Base-by-base conservation (phyloP, 805 yeast genomes). In the Hanseniaspora meyeri region DNA sequence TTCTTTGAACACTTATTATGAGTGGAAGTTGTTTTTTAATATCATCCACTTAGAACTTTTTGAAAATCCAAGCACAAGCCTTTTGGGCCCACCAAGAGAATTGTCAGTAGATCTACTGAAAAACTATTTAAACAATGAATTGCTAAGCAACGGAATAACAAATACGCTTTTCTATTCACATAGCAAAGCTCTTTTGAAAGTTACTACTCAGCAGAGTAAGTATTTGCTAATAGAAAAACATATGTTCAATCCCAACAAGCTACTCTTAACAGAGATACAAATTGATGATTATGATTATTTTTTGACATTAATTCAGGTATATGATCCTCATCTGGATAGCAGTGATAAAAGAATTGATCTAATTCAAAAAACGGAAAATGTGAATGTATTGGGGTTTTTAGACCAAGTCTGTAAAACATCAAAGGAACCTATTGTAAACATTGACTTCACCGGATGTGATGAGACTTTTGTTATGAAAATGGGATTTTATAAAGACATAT, bases 301-400 rank as follows among this genome's bases (percentile, higher is more conserved):
- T 19, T 40, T 40, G 24, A 19, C 43, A n/a, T 9, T 46, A 3
- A 9, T 46, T 20, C 8, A 17, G 10, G 16, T 46, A 4, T 34
- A 16, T 17, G 39, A 17, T 32, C 5, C 16, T 9, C 2, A 46
- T 31, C 17, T 19, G 14, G 39, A 32, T 2, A 11, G 14, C 16
- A 17, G 3, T 5, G 17, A 7, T 27, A 38, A 32, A 46, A 31
- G 3, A 16, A 46, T 20, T 17, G 27, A 11, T 14, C 0, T 32
- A 1, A 46, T 17, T 11, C 31, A 9, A 12, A 10, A 32, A 32
- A 7, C 16, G 14, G 20, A 46, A 32, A 46, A 46, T 32, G 36
- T 51, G 4, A 51, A 43, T 43, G 55, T 51, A 24, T 27, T 51
- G n/a, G 20, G 43, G 14, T 37, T 51, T 19, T 10, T 51, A 10